Percentiles rank a stretch among this genome's conserved stretches.
Evolutionary conservation across 805 yeast species (phyloP).

Genomic region (Saccharomycopsis microspora): DNA sequence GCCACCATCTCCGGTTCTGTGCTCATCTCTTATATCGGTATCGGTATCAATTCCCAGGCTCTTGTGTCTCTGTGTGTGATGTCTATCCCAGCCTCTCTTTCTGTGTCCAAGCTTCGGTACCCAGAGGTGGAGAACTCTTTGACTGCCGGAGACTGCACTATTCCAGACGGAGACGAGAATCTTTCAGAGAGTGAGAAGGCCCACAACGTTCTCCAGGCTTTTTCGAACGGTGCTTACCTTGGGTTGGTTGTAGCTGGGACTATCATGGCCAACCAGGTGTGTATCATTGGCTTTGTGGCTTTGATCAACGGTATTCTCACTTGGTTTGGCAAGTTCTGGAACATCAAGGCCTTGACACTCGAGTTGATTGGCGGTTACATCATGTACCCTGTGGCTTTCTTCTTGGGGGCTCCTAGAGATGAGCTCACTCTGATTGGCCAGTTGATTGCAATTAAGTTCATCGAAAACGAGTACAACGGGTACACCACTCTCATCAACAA

Average conservation of each 20-base stretch:
- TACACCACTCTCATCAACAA: constrained; percentile 29
- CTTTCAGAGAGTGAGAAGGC: constrained; percentile 26
- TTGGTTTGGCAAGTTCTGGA: constrained; percentile 57
- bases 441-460: constrained; percentile 44
- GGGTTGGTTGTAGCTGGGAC: constrained; percentile 47
- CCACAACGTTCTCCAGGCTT: constrained; percentile 44
- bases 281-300: constrained; percentile 51
- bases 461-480: constrained; percentile 54
- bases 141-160: constrained; percentile 36
- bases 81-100: constrained; percentile 57
- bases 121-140: constrained; percentile 50
- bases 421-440: constrained; percentile 40
- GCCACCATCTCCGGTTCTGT: constrained; percentile 57
- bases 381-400: constrained; percentile 48
- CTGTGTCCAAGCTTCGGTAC: constrained; percentile 45
- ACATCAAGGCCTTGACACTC: constrained; percentile 37
- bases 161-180: constrained; percentile 32
- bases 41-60: constrained; percentile 53
- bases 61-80: constrained; percentile 56
- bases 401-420: constrained; percentile 42
- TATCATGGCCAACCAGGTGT: constrained; percentile 44
- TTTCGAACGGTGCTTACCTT: constrained; percentile 44
- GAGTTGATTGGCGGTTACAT: constrained; percentile 47
- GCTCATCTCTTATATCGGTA: constrained; percentile 48
- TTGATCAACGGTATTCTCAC: constrained; percentile 42